Evolutionary conservation across 2,329 filamentous ascomycete genomes (phyloP).

Genomic region (Alternaria infectoria): DNA sequence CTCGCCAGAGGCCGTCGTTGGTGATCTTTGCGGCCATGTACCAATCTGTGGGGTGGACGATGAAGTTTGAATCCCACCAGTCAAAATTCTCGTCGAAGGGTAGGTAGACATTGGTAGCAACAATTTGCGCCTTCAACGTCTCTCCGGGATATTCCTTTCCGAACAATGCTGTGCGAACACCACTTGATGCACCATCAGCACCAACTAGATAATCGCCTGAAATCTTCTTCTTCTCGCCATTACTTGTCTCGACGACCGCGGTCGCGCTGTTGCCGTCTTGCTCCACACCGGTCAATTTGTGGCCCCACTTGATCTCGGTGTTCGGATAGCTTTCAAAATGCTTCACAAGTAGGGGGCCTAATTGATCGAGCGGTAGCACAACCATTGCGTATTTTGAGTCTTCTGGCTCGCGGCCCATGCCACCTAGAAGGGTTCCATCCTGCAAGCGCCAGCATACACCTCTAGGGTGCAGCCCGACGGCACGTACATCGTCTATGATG

Average conservation of each 20-base stretch:
- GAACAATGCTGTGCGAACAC: conserved; percentile 40
- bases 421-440: conserved; percentile 37
- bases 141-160: conserved; percentile 60
- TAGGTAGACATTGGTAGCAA: conserved; percentile 70
- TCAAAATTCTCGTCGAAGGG: conserved; percentile 62
- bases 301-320: conserved; percentile 39
- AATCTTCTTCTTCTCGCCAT: conserved; percentile 34
- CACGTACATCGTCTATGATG: conserved; percentile 60
- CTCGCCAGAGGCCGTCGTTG: conserved; percentile 65
- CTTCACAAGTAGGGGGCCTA: conserved; percentile 36
- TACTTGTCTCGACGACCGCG: conserved; percentile 32
- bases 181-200: conserved; percentile 44
- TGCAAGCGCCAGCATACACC: conserved; percentile 55
- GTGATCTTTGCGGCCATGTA: conserved; percentile 68
- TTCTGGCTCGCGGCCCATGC: conserved; percentile 41
- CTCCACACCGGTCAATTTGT: conserved; percentile 39
- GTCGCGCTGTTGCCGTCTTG: conserved; percentile 39
- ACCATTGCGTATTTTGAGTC: conserved; percentile 36
- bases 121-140: conserved; percentile 66
- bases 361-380: conserved; percentile 39
- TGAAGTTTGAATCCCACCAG: conserved; percentile 65
- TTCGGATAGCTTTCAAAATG: conserved; percentile 38
- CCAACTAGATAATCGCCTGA: conserved; percentile 43
- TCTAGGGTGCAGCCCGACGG: conserved; percentile 51
- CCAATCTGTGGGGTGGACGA: conserved; percentile 67